phyloP scores from a whole-genome alignment of 805 yeast species.

The Jamesozyma hellenica region DNA sequence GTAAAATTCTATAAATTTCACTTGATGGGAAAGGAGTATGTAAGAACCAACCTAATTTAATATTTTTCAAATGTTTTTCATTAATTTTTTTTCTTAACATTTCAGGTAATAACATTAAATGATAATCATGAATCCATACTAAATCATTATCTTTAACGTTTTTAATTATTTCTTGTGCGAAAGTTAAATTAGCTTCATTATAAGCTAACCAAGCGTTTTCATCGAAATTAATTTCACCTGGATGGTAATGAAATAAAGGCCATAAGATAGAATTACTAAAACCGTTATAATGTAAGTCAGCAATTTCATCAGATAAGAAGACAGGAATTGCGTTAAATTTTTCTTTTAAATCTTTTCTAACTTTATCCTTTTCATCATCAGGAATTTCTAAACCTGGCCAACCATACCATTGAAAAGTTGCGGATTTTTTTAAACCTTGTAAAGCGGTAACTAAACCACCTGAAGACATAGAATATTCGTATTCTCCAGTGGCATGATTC shows the following conservation, averaged over 20 bases:
- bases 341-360: slow-evolving; percentile 57
- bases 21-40: slow-evolving; percentile 98
- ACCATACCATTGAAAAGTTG: slow-evolving; percentile 93
- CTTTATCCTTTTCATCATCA: slow-evolving; percentile 56
- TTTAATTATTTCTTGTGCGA: slow-evolving; percentile 63
- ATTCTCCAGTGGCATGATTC: slow-evolving; percentile 44
- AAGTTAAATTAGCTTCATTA: slow-evolving; percentile 78
- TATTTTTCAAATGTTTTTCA: slow-evolving; percentile 37
- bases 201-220: slow-evolving; percentile 98
- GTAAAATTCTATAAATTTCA: slow-evolving; percentile 89
- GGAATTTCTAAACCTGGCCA: slow-evolving; percentile 95
- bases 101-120: slow-evolving; percentile 87
- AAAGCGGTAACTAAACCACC: slow-evolving; percentile 96
- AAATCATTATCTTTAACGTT: slow-evolving; percentile 73
- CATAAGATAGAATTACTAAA: slow-evolving; percentile 89
- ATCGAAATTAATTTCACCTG: slow-evolving; percentile 97
- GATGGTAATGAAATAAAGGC: slow-evolving; percentile 98
- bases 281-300: slow-evolving; percentile 94
- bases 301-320: slow-evolving; percentile 76
- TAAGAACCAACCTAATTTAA: slow-evolving; percentile 82
- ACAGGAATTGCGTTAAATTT: slow-evolving; percentile 88
- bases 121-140: slow-evolving; percentile 98
- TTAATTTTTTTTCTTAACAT: slow-evolving; percentile 60
- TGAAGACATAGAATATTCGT: slow-evolving; percentile 83
- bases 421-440: slow-evolving; percentile 75